Conservation (phyloP, 208 protist species). For the Trypanosoma congolense region DNA sequence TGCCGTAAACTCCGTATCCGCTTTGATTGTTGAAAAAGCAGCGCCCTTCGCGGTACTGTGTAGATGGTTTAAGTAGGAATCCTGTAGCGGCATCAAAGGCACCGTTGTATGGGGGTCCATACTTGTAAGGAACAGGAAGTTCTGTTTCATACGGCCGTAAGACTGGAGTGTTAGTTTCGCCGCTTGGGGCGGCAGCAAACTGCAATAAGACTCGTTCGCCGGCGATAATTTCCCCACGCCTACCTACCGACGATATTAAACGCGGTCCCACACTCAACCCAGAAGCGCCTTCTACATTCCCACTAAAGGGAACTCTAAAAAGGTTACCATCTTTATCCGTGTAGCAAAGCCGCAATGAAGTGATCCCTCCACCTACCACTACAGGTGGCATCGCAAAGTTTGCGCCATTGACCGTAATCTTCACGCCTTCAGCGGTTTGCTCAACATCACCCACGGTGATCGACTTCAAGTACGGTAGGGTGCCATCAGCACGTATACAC, state of each 20-base stretch:
- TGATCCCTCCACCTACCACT: constrained; percentile 59
- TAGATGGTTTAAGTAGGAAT: constrained; percentile 20
- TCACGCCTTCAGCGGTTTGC: constrained; percentile 35
- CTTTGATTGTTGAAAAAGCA: constrained; percentile 36
- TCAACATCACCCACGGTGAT: constrained; percentile 46
- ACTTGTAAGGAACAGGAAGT: constrained; percentile 37
- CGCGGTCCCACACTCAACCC: constrained; percentile 33
- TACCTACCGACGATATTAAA: constrained; percentile 31
- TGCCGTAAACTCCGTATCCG: constrained; percentile 34
- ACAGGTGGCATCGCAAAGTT: constrained; percentile 37
- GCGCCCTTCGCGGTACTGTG: constrained; percentile 58
- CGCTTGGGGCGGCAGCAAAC: constrained; percentile 27
- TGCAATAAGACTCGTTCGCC: constrained; percentile 68
- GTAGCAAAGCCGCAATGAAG: constrained; percentile 71
- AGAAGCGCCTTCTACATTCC: constrained; percentile 24
- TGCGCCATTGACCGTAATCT: constrained; percentile 16
- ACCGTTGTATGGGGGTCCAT: constrained; percentile 50
- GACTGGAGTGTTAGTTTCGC: constrained; percentile 25
- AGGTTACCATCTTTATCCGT: constrained; percentile 67
- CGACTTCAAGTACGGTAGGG: constrained; percentile 20
- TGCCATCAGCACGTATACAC: constrained; percentile 42
- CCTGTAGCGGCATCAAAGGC: constrained; percentile 65
- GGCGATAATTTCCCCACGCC: constrained; percentile 30
- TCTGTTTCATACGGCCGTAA: constrained; percentile 12
- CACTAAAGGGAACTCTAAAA: constrained; percentile 68